Conservation (phyloP, 345 rosid species). For the Murraya koenigii region DNA sequence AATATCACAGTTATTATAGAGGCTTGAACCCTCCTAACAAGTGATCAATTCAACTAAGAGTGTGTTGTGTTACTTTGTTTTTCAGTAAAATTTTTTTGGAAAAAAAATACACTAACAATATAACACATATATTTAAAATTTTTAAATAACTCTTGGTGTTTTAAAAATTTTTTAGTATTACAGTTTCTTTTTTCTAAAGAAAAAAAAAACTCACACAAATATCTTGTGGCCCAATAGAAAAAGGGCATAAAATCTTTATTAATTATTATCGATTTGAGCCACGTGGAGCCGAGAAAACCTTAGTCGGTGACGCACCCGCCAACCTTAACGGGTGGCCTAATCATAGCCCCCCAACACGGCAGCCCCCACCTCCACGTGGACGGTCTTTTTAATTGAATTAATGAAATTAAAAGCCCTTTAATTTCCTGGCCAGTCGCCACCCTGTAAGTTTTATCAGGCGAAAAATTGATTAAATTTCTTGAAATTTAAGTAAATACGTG, state of each 20-base stretch:
- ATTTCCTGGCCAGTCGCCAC: background rate
- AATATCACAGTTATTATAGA: too few relatives aligned
- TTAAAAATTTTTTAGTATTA: too few relatives aligned
- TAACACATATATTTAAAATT: too few relatives aligned
- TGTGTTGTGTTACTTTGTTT: too few relatives aligned
- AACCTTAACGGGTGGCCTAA: background rate
- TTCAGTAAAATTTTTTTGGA: too few relatives aligned
- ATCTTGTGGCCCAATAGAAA: background rate
- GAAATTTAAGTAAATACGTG: background rate
- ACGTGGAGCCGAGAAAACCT: background rate
- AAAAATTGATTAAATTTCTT: background rate
- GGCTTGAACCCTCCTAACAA: too few relatives aligned
- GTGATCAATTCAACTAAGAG: too few relatives aligned
- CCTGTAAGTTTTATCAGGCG: background rate
- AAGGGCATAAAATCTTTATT: background rate
- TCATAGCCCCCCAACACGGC: background rate
- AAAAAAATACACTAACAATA: too few relatives aligned
- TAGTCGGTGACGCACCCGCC: conserved; percentile 1
- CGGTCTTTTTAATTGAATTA: background rate
- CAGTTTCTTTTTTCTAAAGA: too few relatives aligned
- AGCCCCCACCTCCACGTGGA: conserved; percentile 17
- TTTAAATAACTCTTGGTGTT: too few relatives aligned
- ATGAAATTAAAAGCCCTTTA: background rate
- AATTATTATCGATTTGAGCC: background rate
- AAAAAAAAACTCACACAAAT: too few relatives aligned